These are phyloP conservation scores for Trametes punicea DNA, from an alignment of 768 basidiomycete genomes.

Conservation along the genomic window DNA sequence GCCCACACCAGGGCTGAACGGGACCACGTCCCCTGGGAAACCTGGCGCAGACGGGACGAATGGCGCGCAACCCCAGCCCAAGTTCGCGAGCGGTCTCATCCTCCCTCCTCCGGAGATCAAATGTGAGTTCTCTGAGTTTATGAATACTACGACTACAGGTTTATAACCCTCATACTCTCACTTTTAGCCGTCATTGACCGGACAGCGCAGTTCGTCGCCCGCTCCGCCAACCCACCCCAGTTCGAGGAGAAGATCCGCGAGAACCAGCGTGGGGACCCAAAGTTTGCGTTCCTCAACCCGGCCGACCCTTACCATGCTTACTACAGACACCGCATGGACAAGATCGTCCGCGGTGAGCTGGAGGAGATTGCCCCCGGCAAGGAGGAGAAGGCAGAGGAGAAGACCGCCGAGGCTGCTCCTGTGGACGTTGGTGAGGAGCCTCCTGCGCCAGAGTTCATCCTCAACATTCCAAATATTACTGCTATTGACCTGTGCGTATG, in stretches of 20 bases:
- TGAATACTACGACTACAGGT: not conserved
- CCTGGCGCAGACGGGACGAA: slow-evolving; percentile 36
- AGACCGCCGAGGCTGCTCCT: slow-evolving; percentile 38
- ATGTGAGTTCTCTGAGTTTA: slow-evolving; percentile 45
- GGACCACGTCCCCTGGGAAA: slow-evolving; percentile 38
- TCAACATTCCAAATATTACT: slow-evolving; percentile 85
- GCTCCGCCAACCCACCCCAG: slow-evolving; percentile 87
- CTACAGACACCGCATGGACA: slow-evolving; percentile 89
- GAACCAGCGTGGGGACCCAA: slow-evolving; percentile 92
- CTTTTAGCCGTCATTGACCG: slow-evolving; percentile 86
- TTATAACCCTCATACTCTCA: slow-evolving; percentile 12
- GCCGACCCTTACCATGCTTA: slow-evolving; percentile 98
- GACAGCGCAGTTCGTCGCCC: slow-evolving; percentile 87
- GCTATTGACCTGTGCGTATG: slow-evolving; percentile 81
- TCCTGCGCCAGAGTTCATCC: slow-evolving; percentile 74
- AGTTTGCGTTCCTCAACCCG: slow-evolving; percentile 98
- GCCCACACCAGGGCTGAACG: slow-evolving; percentile 38
- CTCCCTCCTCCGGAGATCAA: slow-evolving; percentile 96
- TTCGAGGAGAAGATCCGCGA: slow-evolving; percentile 98
- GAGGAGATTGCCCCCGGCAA: slow-evolving; percentile 57
- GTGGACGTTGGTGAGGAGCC: slow-evolving; percentile 73
- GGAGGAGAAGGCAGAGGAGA: slow-evolving; percentile 24
- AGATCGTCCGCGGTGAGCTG: slow-evolving; percentile 70
- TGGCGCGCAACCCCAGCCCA: slow-evolving; percentile 33
- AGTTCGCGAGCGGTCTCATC: slow-evolving; percentile 83